phyloP scores from a whole-genome alignment of 768 basidiomycete species.

The Suillus weaverae region DNA sequence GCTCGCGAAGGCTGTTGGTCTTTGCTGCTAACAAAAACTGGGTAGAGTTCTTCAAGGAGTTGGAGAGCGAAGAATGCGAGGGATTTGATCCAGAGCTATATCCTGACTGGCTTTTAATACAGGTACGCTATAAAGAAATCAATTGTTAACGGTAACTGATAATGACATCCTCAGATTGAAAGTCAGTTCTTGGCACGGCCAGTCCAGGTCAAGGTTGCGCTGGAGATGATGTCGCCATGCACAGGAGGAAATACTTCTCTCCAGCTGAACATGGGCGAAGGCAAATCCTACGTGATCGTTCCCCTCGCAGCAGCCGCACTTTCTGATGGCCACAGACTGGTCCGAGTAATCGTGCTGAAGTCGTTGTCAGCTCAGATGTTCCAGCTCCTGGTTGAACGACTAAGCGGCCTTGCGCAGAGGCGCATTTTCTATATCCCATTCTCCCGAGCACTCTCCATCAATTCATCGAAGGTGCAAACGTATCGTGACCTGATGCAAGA shows the following conservation, averaged over 20 bases:
- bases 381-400: constrained; percentile 21
- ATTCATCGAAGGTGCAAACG: constrained; percentile 12
- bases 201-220: constrained; percentile 24
- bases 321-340: constrained; percentile 21
- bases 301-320: constrained; percentile 24
- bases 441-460: constrained; percentile 20
- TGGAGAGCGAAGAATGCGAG: constrained; percentile 9
- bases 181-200: constrained; percentile 23
- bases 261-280: constrained; percentile 36
- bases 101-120: constrained; percentile 14
- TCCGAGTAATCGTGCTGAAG: constrained; percentile 32
- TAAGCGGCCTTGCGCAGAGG: constrained; percentile 26
- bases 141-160: neutral
- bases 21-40: constrained; percentile 15
- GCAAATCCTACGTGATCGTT: constrained; percentile 33
- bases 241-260: constrained; percentile 21
- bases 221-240: constrained; percentile 28
- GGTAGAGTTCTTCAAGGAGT: constrained; percentile 11
- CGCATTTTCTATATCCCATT: constrained; percentile 31
- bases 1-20: constrained; percentile 29
- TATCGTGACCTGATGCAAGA: constrained; percentile 22
- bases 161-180: constrained; percentile 19
- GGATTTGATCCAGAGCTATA: constrained; percentile 5
- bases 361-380: constrained; percentile 30
- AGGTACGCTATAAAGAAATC: constrained; percentile 5